Evolutionary conservation across 495 filamentous ascomycete species (phyloP).

Genomic region (Penicillium simplicissimum): DNA sequence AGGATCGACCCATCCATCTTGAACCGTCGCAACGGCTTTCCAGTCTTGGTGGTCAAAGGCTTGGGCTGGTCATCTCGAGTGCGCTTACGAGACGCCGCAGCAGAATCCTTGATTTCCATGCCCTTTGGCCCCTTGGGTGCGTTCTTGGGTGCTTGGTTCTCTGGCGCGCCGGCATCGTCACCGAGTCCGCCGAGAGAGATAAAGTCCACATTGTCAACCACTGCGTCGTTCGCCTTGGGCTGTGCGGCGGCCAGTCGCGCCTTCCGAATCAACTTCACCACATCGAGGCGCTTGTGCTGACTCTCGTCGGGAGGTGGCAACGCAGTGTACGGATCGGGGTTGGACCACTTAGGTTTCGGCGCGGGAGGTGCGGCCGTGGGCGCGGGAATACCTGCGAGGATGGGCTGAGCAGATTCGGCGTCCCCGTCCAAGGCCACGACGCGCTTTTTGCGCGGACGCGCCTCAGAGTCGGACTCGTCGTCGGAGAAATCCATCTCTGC

Average conservation of each 20-base stretch:
- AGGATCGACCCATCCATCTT: conserved; percentile 51
- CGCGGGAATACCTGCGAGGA: conserved; percentile 12
- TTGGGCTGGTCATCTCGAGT: conserved; percentile 70
- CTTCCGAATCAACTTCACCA: conserved; percentile 86
- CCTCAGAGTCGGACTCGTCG: conserved; percentile 47
- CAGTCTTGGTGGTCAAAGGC: conserved; percentile 39
- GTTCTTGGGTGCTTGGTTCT: conserved; percentile 33
- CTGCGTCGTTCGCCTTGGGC: conserved; percentile 49
- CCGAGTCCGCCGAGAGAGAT: conserved; percentile 74
- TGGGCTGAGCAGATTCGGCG: conserved; percentile 25
- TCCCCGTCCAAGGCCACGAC: conserved; percentile 49
- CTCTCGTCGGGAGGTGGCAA: conserved; percentile 70
- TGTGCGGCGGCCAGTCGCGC: conserved; percentile 56
- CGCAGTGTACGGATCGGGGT: conserved; percentile 87
- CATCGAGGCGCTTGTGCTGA: conserved; percentile 70
- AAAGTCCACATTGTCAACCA: conserved; percentile 71
- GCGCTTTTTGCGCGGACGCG: conserved; percentile 52
- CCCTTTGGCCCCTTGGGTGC: conserved; percentile 36
- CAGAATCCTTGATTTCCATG: conserved; percentile 28
- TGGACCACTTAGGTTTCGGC: conserved; percentile 77
- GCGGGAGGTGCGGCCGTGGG: conserved; percentile 24
- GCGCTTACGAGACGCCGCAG: conserved; percentile 62
- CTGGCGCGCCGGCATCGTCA: conserved; percentile 20
- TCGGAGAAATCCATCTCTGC: conserved; percentile 63
- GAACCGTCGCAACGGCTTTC: conserved; percentile 47